Base-by-base conservation (phyloP, 2,329 filamentous ascomycete genomes). In the Talaromyces sp. region DNA sequence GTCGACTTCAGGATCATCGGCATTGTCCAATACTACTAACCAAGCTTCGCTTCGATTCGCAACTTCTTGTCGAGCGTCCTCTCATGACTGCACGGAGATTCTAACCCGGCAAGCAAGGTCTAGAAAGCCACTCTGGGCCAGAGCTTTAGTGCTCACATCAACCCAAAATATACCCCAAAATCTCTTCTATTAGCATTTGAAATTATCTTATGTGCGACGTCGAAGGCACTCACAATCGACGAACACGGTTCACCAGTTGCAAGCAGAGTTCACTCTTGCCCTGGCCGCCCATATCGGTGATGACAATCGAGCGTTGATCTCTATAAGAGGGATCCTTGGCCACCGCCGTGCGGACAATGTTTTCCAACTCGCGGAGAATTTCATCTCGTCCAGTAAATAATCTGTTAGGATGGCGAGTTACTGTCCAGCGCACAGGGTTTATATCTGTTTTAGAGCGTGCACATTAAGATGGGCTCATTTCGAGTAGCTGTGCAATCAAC, bases 241-340 rank as follows among this genome's bases (percentile, higher is more conserved):
- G 58, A 47, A 61, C 25, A 2, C 13, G 27, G 6, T 47, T 25
- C 10, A 17, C 58, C 8, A 61, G 8, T 61, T 61, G 19, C n/a
- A 61, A 49, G 58, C 58, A 61, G 43, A 61, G 31, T 34, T 61
- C 58, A 29, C 38, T 61, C 11, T 61, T 61, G 1, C 40, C 58
- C 15, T 61, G 58, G 2, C 40, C 58, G 3, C 58, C 58, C 6
- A 61, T 15, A 13, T 40, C 58, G 7, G 29, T n/a, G 5, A 61
- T 61, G 11, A 61, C 58, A 31, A 61, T 60, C 36, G 11, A 45
- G 22, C 29, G 29, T 43, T 2, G 36, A 31, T 61, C 7, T 45
- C 8, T 25, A 25, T 2, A 13, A 22, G 22, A 17, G 19, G 25
- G 7, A 34, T 13, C 3, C 1, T n/a, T 61, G 56, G 36, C 22